Evolutionary conservation across 164 flowering plant genomes (phyloP).

Genomic region (Stephania japonica): DNA sequence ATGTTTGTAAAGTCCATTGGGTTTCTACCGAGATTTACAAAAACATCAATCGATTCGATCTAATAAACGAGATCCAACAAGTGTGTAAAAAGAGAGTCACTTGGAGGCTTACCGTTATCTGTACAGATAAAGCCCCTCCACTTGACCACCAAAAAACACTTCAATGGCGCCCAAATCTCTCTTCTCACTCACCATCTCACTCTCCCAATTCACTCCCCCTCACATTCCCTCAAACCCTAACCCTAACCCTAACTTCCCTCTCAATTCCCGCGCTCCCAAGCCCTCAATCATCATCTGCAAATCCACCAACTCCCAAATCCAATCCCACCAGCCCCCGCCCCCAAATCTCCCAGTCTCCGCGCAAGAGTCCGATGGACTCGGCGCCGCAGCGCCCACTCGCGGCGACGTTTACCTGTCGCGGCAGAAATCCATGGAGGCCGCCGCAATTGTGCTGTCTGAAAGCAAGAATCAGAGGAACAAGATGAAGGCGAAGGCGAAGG

Average conservation of each 20-base stretch:
- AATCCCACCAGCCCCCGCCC: constrained; percentile 8
- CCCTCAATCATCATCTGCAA: constrained; percentile 28
- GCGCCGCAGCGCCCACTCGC: constrained; percentile 73
- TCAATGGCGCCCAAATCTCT: constrained; percentile 61
- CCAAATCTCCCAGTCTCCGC: constrained; percentile 16
- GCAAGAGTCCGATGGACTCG: constrained; percentile 49
- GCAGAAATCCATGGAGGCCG: constrained; percentile 44
- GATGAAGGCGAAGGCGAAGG: constrained; percentile 25
- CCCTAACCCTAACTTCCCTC: constrained; percentile 6
- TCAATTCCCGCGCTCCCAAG: constrained; percentile 14
- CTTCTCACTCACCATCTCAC: constrained; percentile 25
- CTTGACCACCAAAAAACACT: not conserved
- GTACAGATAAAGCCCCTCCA: not conserved
- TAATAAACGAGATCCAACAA: not conserved
- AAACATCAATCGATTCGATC: not conserved
- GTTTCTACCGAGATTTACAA: too few species aligned
- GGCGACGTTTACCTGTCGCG: constrained; percentile 65
- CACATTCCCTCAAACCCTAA: constrained; percentile 16
- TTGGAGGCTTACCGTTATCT: not conserved
- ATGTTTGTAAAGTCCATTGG: not conserved
- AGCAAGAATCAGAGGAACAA: constrained; percentile 36
- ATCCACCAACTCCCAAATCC: constrained; percentile 20
- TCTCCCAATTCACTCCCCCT: constrained; percentile 30
- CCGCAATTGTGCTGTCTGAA: constrained; percentile 23
- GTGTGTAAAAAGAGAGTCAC: too few species aligned